Conservation (phyloP, 306 rosid species). For the Corylus americana region DNA sequence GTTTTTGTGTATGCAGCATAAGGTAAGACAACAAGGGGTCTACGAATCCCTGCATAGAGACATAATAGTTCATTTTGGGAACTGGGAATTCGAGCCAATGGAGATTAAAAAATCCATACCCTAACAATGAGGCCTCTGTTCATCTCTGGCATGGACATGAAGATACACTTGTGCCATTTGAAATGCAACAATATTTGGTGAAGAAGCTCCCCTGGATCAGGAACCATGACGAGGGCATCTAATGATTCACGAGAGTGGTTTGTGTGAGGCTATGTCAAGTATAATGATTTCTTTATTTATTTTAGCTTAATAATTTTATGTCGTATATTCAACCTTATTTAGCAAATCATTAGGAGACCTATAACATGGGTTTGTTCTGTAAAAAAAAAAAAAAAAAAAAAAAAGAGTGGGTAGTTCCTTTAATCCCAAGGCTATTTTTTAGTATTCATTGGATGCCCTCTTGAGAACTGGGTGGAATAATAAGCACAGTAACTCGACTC, state of each 20-base stretch:
- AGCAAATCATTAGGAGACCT: too few relatives aligned
- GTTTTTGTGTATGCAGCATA: conserved; percentile 14
- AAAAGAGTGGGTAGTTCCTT: too few relatives aligned
- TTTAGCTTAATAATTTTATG: too few relatives aligned
- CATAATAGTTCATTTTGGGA: conserved; percentile 35
- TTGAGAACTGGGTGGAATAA: too few relatives aligned
- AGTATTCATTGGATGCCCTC: too few relatives aligned
- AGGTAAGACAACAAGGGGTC: conserved; percentile 35
- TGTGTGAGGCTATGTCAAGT: conserved; percentile 30
- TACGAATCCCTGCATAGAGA: conserved; percentile 33
- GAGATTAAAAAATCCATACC: conserved; percentile 28
- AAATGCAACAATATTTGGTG: conserved; percentile 31
- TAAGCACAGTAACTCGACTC: too few relatives aligned
- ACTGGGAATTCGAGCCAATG: conserved; percentile 39
- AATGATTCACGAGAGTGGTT: conserved; percentile 28
- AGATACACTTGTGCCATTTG: conserved; percentile 37
- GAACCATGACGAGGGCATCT: conserved; percentile 40
- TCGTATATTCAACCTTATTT: too few relatives aligned
- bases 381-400: too few relatives aligned
- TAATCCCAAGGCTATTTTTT: too few relatives aligned
- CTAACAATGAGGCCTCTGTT: conserved; percentile 16
- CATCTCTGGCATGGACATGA: conserved; percentile 38
- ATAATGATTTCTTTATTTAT: too few relatives aligned
- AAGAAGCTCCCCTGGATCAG: conserved; percentile 42
- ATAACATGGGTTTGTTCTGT: too few relatives aligned